Conservation (phyloP, 169 alveolate genomes). For the Toxoplasma gondii region DNA sequence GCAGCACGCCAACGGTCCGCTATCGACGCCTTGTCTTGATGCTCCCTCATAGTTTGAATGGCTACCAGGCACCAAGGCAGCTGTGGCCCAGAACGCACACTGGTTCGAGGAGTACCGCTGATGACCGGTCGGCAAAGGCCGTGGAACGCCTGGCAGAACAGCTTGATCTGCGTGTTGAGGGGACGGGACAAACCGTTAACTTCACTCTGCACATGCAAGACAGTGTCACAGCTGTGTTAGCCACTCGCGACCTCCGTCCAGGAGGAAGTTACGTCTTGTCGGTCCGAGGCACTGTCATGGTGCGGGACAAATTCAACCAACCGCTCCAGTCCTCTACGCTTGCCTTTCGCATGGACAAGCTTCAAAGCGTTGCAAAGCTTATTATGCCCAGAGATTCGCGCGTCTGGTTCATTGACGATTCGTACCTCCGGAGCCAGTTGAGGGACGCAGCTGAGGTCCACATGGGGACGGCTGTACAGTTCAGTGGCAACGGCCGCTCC, state of each 20-base stretch:
- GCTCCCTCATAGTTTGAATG: slow-evolving; percentile 14
- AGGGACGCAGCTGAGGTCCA: neutral
- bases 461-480: neutral
- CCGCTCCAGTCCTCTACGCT: neutral
- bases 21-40: neutral
- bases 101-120: neutral
- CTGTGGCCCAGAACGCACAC: neutral
- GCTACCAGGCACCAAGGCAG: neutral
- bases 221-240: slow-evolving; percentile 6
- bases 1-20: slow-evolving; percentile 22
- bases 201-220: neutral
- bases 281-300: neutral
- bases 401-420: slow-evolving; percentile 28
- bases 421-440: neutral
- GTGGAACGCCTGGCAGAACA: neutral
- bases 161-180: neutral
- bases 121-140: neutral
- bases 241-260: neutral
- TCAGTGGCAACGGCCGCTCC: neutral
- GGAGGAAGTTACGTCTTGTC: neutral
- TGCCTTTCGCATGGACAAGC: neutral
- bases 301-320: neutral
- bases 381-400: neutral
- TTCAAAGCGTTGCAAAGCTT: neutral
- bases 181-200: neutral